Percentiles rank a stretch among this genome's conserved stretches.
Evolutionary conservation across 2,329 filamentous ascomycete genomes (phyloP).

Genomic region (Arthrobotrys sinensis): DNA sequence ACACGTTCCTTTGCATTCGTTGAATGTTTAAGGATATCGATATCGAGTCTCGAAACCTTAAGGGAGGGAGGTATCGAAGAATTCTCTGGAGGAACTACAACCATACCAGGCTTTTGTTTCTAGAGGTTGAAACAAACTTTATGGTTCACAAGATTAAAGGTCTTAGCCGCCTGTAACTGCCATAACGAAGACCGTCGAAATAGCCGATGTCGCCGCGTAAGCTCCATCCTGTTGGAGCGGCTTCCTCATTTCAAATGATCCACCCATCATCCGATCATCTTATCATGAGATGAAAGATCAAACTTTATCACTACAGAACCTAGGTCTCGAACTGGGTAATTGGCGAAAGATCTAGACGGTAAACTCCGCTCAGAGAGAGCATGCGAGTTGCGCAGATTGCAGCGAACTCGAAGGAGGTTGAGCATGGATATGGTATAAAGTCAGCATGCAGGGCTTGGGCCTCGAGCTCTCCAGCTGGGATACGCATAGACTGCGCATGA

Average conservation of each 20-base stretch:
- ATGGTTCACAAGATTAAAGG: slow-evolving; percentile 12
- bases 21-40: background rate
- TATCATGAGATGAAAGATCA: slow-evolving; percentile 6
- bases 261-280: slow-evolving; percentile 19
- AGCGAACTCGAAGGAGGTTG: too few species aligned
- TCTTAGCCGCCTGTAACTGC: slow-evolving; percentile 12
- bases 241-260: background rate
- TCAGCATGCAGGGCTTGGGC: too few species aligned
- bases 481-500: too few species aligned
- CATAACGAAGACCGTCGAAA: background rate
- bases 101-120: slow-evolving; percentile 4
- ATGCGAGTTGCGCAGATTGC: background rate
- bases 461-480: too few species aligned
- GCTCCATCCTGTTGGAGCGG: background rate
- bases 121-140: slow-evolving; percentile 15
- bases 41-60: background rate
- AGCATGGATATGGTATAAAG: too few species aligned
- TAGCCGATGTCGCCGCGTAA: slow-evolving; percentile 36
- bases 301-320: background rate
- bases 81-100: too few species aligned
- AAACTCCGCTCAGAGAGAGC: background rate
- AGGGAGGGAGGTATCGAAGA: background rate
- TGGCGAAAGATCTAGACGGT: background rate
- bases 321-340: background rate
- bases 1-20: background rate